A percentile compares a stretch with the other conserved stretches of the same genome.
Evolutionary conservation across 805 yeast species (phyloP).

Genomic region (Zygotorulaspora danielsina): DNA sequence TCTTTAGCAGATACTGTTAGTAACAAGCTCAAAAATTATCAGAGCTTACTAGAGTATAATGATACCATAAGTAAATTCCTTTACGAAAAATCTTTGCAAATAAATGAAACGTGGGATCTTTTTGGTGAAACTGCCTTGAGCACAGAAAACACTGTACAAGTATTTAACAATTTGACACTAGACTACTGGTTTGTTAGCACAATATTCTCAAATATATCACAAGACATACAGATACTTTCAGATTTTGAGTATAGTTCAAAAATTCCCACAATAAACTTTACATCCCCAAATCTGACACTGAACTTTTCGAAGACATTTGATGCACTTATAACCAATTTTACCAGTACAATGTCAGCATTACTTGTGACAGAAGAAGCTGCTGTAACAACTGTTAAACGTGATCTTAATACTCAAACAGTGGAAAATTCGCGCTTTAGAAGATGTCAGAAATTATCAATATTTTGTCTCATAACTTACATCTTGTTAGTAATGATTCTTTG

Average conservation of each 20-base stretch:
- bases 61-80: constrained; percentile 12
- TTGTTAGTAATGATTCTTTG: constrained; percentile 4
- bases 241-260: background rate
- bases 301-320: background rate
- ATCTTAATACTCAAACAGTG: background rate
- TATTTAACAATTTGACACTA: constrained; percentile 9
- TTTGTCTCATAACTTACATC: constrained; percentile 5
- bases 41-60: constrained; percentile 9
- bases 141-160: constrained; percentile 4
- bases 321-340: background rate
- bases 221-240: background rate
- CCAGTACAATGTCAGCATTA: background rate
- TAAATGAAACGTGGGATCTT: constrained; percentile 14
- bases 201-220: constrained; percentile 12
- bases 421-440: background rate
- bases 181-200: constrained; percentile 13
- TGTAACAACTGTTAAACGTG: background rate
- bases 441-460: constrained; percentile 4
- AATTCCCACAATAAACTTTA: background rate
- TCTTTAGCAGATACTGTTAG: constrained; percentile 5
- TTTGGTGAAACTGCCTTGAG: constrained; percentile 13
- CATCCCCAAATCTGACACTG: background rate
- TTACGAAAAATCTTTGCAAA: constrained; percentile 11
- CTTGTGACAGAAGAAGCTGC: background rate
- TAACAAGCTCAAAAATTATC: constrained; percentile 4